A percentile compares a stretch with the other conserved stretches of the same genome.
Conservation (phyloP, 345 rosid species). For the Erucastrum elatum region DNA sequence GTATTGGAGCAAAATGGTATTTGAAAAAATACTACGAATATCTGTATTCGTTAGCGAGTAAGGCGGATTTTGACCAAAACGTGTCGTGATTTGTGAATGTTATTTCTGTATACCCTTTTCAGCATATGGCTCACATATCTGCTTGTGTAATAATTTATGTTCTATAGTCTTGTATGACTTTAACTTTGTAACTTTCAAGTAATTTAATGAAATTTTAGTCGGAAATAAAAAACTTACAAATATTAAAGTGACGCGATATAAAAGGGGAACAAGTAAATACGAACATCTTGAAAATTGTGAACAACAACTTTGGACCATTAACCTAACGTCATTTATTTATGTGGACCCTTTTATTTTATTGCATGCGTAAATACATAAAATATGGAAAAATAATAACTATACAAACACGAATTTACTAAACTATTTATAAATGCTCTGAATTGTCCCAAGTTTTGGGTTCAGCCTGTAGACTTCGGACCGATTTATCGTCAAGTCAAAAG, state of each 20-base stretch:
- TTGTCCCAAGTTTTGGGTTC: neutral
- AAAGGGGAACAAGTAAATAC: slow-evolving; percentile 33
- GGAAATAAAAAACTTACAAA: neutral
- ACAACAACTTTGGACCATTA: slow-evolving; percentile 38
- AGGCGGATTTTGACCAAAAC: too few relatives aligned
- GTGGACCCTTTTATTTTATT: slow-evolving; percentile 39
- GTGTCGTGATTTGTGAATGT: too few relatives aligned
- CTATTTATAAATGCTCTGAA: neutral
- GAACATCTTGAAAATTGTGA: slow-evolving; percentile 46
- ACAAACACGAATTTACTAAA: neutral
- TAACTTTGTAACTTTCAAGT: neutral
- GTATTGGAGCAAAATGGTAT: neutral
- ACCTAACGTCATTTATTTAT: slow-evolving; percentile 39
- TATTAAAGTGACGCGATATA: slow-evolving; percentile 7
- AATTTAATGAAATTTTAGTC: neutral
- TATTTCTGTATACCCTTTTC: neutral
- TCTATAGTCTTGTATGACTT: neutral
- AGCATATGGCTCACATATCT: neutral
- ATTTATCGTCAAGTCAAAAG: neutral
- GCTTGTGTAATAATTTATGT: neutral
- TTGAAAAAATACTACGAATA: neutral
- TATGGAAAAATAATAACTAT: neutral
- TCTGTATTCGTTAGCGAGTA: neutral
- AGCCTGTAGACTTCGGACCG: neutral
- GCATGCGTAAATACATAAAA: slow-evolving; percentile 7